phyloP scores from a whole-genome alignment of 768 basidiomycete species.

The Amanita subjunquillea region DNA sequence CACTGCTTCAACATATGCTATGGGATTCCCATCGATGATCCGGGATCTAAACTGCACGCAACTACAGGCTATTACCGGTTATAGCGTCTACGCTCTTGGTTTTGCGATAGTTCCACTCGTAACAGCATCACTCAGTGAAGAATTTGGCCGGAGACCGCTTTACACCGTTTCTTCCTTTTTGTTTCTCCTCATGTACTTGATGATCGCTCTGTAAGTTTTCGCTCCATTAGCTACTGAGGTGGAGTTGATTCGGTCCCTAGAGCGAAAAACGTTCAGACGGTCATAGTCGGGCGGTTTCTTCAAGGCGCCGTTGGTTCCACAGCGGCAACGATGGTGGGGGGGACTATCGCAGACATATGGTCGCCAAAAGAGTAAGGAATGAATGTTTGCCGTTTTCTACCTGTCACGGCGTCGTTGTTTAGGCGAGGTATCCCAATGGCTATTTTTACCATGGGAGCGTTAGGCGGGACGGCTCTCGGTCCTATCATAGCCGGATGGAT shows the following conservation, averaged over 20 bases:
- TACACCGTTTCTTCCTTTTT: slow-evolving; percentile 41
- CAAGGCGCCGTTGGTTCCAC: slow-evolving; percentile 62
- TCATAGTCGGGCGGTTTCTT: slow-evolving; percentile 57
- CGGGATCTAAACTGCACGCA: slow-evolving; percentile 33
- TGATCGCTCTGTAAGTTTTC: slow-evolving; percentile 29
- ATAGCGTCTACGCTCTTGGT: slow-evolving; percentile 46
- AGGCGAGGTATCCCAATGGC: slow-evolving; percentile 78
- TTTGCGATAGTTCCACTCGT: slow-evolving; percentile 56
- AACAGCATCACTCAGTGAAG: slow-evolving; percentile 63
- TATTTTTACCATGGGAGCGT: slow-evolving; percentile 50
- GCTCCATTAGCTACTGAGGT: not conserved
- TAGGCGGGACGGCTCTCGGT: slow-evolving; percentile 55
- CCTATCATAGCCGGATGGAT: slow-evolving; percentile 60
- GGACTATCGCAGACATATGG: slow-evolving; percentile 70
- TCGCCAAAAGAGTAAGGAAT: slow-evolving; percentile 42
- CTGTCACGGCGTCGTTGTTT: not conserved
- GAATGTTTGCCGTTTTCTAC: not conserved
- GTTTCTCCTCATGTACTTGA: slow-evolving; percentile 42
- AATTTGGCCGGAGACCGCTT: slow-evolving; percentile 55
- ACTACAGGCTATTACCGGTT: slow-evolving; percentile 36
- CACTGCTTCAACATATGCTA: slow-evolving; percentile 38
- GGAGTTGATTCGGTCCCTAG: slow-evolving; percentile 13
- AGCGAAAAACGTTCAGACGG: slow-evolving; percentile 44
- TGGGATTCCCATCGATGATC: slow-evolving; percentile 51
- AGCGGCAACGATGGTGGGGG: slow-evolving; percentile 63